These are phyloP conservation scores for Phytophthora agathidicida DNA, from an alignment of 352 stramenopile genomes.

Conservation along the genomic window DNA sequence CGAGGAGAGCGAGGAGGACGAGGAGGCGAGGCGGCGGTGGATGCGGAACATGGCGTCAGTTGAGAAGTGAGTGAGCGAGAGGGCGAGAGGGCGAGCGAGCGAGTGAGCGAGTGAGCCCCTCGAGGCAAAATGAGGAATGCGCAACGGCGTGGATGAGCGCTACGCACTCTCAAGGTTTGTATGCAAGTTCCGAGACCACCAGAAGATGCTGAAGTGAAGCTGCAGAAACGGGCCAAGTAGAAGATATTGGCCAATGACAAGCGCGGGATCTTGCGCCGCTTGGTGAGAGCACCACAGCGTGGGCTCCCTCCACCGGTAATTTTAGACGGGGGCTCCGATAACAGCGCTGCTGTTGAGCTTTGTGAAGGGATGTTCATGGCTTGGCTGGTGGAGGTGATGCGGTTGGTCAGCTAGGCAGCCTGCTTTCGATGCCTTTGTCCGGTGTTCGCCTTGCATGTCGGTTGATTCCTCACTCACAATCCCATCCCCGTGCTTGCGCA, in stretches of 20 bases:
- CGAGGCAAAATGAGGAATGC: slow-evolving; percentile 22
- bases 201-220: slow-evolving; percentile 32
- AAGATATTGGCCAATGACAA: slow-evolving; percentile 16
- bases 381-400: no score
- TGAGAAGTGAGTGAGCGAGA: slow-evolving; percentile 18
- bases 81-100: slow-evolving; percentile 14
- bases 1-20: slow-evolving; percentile 30
- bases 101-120: not conserved
- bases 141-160: slow-evolving; percentile 19
- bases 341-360: no score
- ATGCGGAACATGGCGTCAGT: slow-evolving; percentile 51
- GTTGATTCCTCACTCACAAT: slow-evolving; percentile 34
- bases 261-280: not conserved
- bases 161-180: not conserved
- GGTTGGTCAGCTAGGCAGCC: no score
- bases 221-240: slow-evolving; percentile 6
- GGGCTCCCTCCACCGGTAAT: no score
- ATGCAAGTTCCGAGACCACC: slow-evolving; percentile 25
- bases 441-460: slow-evolving; percentile 24
- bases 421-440: slow-evolving; percentile 1
- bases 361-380: no score
- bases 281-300: no score
- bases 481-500: slow-evolving; percentile 37
- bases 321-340: no score
- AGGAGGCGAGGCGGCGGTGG: slow-evolving; percentile 37